Conservation (phyloP, 1,139 yeast species). For the Pichia cactophila region DNA sequence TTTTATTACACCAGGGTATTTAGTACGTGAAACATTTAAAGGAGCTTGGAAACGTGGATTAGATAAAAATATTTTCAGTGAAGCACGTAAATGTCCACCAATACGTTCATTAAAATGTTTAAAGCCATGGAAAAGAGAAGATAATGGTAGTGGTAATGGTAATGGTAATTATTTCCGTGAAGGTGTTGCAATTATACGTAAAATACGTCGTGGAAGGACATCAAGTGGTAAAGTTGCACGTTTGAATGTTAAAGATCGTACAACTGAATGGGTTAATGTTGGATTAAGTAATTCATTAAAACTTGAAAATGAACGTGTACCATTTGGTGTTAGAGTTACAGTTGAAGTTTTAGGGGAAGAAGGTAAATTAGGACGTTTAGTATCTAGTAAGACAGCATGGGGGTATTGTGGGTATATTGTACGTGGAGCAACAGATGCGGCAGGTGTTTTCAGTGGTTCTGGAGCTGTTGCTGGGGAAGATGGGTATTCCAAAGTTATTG, state of each 20-base stretch:
- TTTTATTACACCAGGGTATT: conserved; percentile 81
- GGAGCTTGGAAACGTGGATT: not conserved
- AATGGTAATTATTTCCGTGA: conserved; percentile 33
- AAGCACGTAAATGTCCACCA: conserved; percentile 35
- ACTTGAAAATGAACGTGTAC: conserved; percentile 33
- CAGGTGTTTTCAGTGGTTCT: conserved; percentile 64
- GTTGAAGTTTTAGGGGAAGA: conserved; percentile 42
- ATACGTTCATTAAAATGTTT: not conserved
- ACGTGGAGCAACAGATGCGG: conserved; percentile 54
- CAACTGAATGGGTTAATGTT: conserved; percentile 61
- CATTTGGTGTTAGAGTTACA: conserved; percentile 73
- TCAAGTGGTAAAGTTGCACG: conserved; percentile 36
- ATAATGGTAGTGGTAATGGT: no score
- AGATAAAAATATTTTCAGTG: conserved; percentile 41
- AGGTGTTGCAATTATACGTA: conserved; percentile 62
- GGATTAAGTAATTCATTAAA: not conserved
- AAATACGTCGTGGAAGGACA: conserved; percentile 33
- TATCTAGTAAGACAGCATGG: conserved; percentile 67
- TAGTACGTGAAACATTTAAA: conserved; percentile 31
- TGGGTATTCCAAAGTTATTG: conserved; percentile 34
- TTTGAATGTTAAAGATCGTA: conserved; percentile 39
- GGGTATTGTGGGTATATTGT: conserved; percentile 77
- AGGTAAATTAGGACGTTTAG: conserved; percentile 45
- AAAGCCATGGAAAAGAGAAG: not conserved
- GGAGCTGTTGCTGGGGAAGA: conserved; percentile 61